Percentiles rank a stretch among this genome's conserved stretches.
Conservation (phyloP, 148 eudicot genomes). For the Fallopia convolvulus region DNA sequence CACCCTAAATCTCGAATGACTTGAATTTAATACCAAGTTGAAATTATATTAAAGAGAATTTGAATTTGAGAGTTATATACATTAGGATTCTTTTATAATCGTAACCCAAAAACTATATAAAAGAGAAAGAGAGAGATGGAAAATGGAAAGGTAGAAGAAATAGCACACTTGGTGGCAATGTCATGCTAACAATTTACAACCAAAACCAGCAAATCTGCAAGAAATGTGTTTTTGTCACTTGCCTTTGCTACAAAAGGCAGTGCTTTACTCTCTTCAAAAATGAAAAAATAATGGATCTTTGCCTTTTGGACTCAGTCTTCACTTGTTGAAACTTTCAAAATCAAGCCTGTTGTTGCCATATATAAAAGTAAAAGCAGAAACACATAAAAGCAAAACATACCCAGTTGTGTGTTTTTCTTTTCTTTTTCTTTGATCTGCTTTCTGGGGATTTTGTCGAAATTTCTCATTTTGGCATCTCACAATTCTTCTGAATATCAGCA, state of each 20-base stretch:
- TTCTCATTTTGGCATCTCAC: conserved; percentile 9
- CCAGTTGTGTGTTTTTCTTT: conserved; percentile 10
- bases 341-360: conserved; percentile 3
- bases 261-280: neutral
- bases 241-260: conserved; percentile 10
- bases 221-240: conserved; percentile 5
- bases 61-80: too few species aligned
- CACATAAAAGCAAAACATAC: conserved; percentile 6
- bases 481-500: neutral
- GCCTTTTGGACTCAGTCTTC: conserved; percentile 11
- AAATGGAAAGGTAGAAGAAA: neutral
- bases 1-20: too few species aligned
- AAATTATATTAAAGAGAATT: too few species aligned
- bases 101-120: neutral
- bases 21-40: too few species aligned
- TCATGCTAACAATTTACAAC: neutral
- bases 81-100: too few species aligned
- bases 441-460: conserved; percentile 6
- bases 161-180: conserved; percentile 2
- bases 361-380: neutral
- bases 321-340: conserved; percentile 9
- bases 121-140: neutral
- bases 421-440: conserved; percentile 8
- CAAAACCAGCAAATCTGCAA: conserved; percentile 9
- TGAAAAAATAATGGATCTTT: neutral